Evolutionary conservation across 495 filamentous ascomycete genomes (phyloP).

Genomic region (Aspergillus sclerotiicarbonarius): DNA sequence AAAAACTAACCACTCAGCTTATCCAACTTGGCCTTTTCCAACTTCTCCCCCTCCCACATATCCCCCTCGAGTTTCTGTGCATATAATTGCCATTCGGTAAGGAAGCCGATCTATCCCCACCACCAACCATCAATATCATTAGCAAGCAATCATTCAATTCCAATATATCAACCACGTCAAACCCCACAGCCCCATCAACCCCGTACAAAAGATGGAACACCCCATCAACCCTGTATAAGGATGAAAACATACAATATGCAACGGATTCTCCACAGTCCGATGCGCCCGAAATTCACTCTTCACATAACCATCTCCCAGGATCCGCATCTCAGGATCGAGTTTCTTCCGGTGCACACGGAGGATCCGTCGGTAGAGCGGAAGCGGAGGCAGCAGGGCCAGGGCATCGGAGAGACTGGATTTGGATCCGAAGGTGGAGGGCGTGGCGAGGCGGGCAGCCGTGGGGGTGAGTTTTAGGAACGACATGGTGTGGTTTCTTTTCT

Average conservation of each 20-base stretch:
- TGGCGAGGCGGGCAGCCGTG: conserved; percentile 42
- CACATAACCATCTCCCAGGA: conserved; percentile 87
- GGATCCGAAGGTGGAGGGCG: conserved; percentile 45
- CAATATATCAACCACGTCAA: not conserved
- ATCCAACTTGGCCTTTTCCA: conserved; percentile 75
- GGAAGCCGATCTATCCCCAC: conserved; percentile 75
- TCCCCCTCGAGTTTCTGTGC: conserved; percentile 88
- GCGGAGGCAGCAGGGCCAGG: conserved; percentile 82
- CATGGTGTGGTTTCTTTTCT: not conserved
- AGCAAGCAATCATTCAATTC: not conserved
- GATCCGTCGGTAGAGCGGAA: conserved; percentile 84
- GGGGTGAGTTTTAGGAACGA: not conserved
- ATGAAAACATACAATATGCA: conserved; percentile 69
- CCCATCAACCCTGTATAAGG: not conserved
- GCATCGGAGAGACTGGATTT: conserved; percentile 54
- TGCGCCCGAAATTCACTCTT: conserved; percentile 89
- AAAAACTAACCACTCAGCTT: conserved; percentile 89
- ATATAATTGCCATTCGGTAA: conserved; percentile 95
- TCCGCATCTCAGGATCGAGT: conserved; percentile 67
- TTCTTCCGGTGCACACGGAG: conserved; percentile 81
- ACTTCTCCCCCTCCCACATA: conserved; percentile 70
- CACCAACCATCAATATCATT: not conserved
- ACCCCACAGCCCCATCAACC: not conserved
- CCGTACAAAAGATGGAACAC: not conserved
- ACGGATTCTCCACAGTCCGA: conserved; percentile 78